phyloP scores from a whole-genome alignment of 2,329 filamentous ascomycete species.

The Fusarium kyushuense region DNA sequence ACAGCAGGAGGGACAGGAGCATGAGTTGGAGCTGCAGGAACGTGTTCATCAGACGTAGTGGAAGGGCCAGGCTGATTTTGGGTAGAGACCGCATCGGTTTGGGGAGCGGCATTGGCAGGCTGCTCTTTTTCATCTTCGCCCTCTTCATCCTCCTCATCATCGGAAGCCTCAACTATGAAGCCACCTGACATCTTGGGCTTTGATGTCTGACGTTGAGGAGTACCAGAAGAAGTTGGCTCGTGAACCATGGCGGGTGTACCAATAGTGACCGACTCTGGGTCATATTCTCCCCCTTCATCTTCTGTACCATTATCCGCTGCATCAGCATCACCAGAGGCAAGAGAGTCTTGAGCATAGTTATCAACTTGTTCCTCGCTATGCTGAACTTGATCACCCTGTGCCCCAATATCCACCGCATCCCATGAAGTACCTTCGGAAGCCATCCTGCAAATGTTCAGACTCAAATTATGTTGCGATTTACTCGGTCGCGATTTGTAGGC shows the following conservation, averaged over 20 bases:
- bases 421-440: slow-evolving; percentile 60
- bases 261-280: slow-evolving; percentile 67
- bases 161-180: slow-evolving; percentile 71
- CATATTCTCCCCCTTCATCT: slow-evolving; percentile 69
- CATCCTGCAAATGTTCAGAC: slow-evolving; percentile 47
- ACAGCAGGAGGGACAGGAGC: slow-evolving; percentile 36
- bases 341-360: slow-evolving; percentile 61
- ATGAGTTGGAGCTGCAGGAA: slow-evolving; percentile 31
- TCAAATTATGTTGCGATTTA: slow-evolving; percentile 1
- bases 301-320: slow-evolving; percentile 61
- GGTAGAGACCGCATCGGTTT: slow-evolving; percentile 24
- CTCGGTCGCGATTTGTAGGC: slow-evolving; percentile 22
- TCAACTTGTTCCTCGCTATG: slow-evolving; percentile 68
- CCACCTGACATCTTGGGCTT: slow-evolving; percentile 72
- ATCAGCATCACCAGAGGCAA: slow-evolving; percentile 65
- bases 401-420: slow-evolving; percentile 66
- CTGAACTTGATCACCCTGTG: slow-evolving; percentile 67
- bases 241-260: slow-evolving; percentile 55
- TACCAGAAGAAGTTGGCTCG: slow-evolving; percentile 47
- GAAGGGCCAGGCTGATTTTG: slow-evolving; percentile 33
- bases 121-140: slow-evolving; percentile 63
- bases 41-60: slow-evolving; percentile 42
- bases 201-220: slow-evolving; percentile 48
- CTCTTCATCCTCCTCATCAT: slow-evolving; percentile 69
- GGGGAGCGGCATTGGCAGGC: slow-evolving; percentile 41